phyloP scores from a whole-genome alignment of 73 alveolate species.

The Tetrahymena thermophila region DNA sequence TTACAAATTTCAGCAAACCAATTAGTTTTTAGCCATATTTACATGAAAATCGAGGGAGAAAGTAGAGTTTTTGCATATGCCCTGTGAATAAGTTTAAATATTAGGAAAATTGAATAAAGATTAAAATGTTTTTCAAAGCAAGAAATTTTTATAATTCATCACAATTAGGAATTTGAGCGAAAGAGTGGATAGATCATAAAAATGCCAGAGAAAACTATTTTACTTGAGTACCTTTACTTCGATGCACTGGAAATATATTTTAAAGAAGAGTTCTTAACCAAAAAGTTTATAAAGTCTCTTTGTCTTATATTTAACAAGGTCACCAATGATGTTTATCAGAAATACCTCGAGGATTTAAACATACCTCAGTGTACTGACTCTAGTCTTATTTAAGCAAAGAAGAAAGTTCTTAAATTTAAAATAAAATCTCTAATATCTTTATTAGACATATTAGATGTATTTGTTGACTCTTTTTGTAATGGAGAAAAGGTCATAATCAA shows the following conservation, averaged over 20 bases:
- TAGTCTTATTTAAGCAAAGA: not conserved
- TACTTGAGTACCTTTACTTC: not conserved
- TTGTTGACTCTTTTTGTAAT: not conserved
- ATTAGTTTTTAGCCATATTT: not conserved
- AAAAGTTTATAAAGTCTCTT: not conserved
- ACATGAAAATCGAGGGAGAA: not conserved
- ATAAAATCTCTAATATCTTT: not conserved
- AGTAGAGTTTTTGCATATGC: not conserved
- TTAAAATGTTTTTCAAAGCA: not conserved
- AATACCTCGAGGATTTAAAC: not conserved
- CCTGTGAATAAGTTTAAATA: not conserved
- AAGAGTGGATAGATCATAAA: not conserved
- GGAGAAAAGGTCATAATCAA: not conserved
- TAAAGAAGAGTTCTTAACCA: not conserved
- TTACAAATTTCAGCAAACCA: not conserved
- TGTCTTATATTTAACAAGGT: not conserved
- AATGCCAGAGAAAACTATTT: not conserved
- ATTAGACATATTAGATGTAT: not conserved
- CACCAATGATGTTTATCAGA: not conserved
- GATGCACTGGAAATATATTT: not conserved
- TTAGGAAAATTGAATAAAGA: not conserved
- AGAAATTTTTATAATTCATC: not conserved
- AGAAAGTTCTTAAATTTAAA: not conserved
- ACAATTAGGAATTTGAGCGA: not conserved
- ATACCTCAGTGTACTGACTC: not conserved